Evolutionary conservation across 345 rosid species (phyloP).

Genomic region (Draba incana): DNA sequence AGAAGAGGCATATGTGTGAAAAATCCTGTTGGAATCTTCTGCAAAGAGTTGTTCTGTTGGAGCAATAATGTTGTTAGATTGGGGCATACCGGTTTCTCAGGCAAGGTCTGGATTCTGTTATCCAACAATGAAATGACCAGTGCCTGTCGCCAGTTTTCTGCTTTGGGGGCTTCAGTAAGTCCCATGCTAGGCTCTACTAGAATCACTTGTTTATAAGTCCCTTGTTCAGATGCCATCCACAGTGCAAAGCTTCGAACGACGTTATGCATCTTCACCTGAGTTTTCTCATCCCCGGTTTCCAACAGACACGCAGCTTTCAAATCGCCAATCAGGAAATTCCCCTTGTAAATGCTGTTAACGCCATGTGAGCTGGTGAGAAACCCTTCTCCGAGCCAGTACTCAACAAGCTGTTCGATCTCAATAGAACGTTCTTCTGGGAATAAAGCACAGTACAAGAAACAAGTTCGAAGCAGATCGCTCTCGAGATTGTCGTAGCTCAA

Average conservation of each 20-base stretch:
- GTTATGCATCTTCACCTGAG: slow-evolving; percentile 45
- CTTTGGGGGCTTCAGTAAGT: slow-evolving; percentile 38
- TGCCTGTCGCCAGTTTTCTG: slow-evolving; percentile 42
- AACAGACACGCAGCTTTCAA: slow-evolving; percentile 40
- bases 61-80: slow-evolving; percentile 41
- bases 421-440: slow-evolving; percentile 51
- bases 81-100: slow-evolving; percentile 43
- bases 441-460: slow-evolving; percentile 54
- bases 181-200: slow-evolving; percentile 39
- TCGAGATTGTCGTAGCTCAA: slow-evolving; percentile 53
- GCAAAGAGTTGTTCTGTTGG: slow-evolving; percentile 33
- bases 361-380: slow-evolving; percentile 37
- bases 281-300: slow-evolving; percentile 38
- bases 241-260: slow-evolving; percentile 43
- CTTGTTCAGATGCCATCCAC: slow-evolving; percentile 43
- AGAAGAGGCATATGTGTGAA: slow-evolving; percentile 48
- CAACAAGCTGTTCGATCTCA: slow-evolving; percentile 46
- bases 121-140: slow-evolving; percentile 49
- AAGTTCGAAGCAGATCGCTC: slow-evolving; percentile 44
- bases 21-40: slow-evolving; percentile 35
- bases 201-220: slow-evolving; percentile 36
- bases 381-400: slow-evolving; percentile 54
- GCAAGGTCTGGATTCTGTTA: slow-evolving; percentile 46
- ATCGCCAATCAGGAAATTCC: slow-evolving; percentile 45
- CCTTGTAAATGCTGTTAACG: slow-evolving; percentile 37